Base-by-base conservation (phyloP, 2,329 filamentous ascomycete genomes). In the Hypoxylon sp. region DNA sequence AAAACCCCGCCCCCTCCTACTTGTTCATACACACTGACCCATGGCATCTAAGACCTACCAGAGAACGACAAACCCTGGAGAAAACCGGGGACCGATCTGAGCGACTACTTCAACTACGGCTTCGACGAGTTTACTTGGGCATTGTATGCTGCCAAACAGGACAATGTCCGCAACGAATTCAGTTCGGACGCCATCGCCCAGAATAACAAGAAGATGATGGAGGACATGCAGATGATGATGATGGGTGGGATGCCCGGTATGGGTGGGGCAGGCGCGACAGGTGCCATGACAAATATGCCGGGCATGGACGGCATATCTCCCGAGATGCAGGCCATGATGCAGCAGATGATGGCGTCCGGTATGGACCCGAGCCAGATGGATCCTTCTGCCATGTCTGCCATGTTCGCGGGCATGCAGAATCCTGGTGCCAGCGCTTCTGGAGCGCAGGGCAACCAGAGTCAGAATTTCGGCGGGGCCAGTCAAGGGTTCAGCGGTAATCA, bases 51-150 rank as follows among this genome's bases (percentile, higher is more conserved):
- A 87, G 89, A 91, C 75, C 88, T 95, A 20, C 86, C 89, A 40
- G 91, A 93, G 6, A 93, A 94, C 75, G 92, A 95, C 70, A 98
- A 98, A 80, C 95, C 95, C 17, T 99, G 96, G 96, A 91, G 96
- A 49, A 91, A 95, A 72, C 96, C 96, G 0, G 96, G 96, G 51
- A 95, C 95, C 10, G 96, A 99, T 77, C 89, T 97, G 61, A 96
- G 92, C 66, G 96, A 99, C 79, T 98, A 97, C 82, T 98, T 98
- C 88, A 98, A 98, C 84, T 98, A 98, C 81, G 95, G 95, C 65
- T 98, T 98, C 78, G 95, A 98, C 82, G 95, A 98, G 81, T 98
- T 98, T 81, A 97, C 95, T 0, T 99, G 96, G 96, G 92, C 95
- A 5, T 88, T 95, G 60, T 99, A 99, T 79, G 94, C 95, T 33